Base-by-base conservation (phyloP, 129 eudicot species). In the Dittrichia graveolens region DNA sequence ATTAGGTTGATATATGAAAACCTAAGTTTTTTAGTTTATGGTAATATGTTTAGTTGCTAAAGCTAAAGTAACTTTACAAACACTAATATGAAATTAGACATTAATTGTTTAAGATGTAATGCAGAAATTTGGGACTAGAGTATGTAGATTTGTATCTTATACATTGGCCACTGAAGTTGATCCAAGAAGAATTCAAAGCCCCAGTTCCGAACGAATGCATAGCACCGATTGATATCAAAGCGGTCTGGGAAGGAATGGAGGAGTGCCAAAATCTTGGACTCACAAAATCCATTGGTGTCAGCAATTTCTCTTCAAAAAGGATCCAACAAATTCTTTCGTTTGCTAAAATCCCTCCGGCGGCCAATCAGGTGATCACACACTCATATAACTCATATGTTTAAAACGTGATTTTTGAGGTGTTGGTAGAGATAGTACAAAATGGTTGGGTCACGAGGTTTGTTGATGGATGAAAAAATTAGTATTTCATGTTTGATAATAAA, bases 131-230 rank as follows among this genome's bases (percentile, higher is more conserved):
- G 64, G 75, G 63, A 16, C 64, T 54, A 15, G 75, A 70, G 11
- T 54, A 70, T 56, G 40, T 70, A 4, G 75, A 70, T 70, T 35
- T 70, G 75, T 70, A 70, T 41, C 75, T 70, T 11, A 70, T 70
- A 39, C 75, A 70, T 41, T 70, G 31, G 18, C 75, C 64, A 11
- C 1, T 70, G 0, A 40, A 38, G 38, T 3, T 53, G 3, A 53
- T 2, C 47, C 62, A 52, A 39, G 62, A 52, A 4, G 12, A 39
- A 16, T 40, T 39, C 5, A 16, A 52, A 38, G 0, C 3, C 37
- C 74, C 63, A 8, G 0, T 52, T 10, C 74, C 63, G 38, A 16
- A 11, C 15, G 50, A 52, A 2, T 69, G 74, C 63, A 69, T 69
- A 52, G 3, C 10, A 5, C 8, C 37, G 9, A 52, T 69, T 5